Evolutionary conservation across 495 filamentous ascomycete species (phyloP).

Genomic region (Penicillium mononematosum): DNA sequence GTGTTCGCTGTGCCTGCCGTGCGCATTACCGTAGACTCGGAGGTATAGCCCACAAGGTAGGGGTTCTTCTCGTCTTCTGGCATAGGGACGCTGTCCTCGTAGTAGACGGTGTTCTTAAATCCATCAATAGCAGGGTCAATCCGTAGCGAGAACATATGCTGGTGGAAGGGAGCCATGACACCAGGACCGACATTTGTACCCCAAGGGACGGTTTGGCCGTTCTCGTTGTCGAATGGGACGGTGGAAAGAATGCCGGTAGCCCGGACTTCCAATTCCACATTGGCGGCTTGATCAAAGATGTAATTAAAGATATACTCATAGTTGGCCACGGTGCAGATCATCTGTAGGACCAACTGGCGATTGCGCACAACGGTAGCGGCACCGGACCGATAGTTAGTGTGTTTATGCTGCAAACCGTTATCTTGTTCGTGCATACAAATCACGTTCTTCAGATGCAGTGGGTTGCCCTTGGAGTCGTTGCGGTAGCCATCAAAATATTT

Average conservation of each 20-base stretch:
- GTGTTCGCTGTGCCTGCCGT: slow-evolving; percentile 64
- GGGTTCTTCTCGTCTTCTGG: slow-evolving; percentile 75
- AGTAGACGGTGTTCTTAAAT: slow-evolving; percentile 64
- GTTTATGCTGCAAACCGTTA: slow-evolving; percentile 63
- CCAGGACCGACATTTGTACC: slow-evolving; percentile 87
- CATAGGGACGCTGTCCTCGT: slow-evolving; percentile 71
- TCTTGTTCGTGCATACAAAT: slow-evolving; percentile 70
- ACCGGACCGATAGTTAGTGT: slow-evolving; percentile 64
- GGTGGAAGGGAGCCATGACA: slow-evolving; percentile 75
- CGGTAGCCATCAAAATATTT: slow-evolving; percentile 62
- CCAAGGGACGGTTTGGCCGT: slow-evolving; percentile 62
- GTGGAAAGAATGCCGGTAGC: slow-evolving; percentile 88
- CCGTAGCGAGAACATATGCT: slow-evolving; percentile 88
- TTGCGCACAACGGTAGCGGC: slow-evolving; percentile 59
- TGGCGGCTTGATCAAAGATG: slow-evolving; percentile 82
- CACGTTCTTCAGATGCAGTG: slow-evolving; percentile 55
- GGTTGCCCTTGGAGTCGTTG: slow-evolving; percentile 54
- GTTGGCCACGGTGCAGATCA: slow-evolving; percentile 76
- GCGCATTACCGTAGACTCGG: slow-evolving; percentile 58
- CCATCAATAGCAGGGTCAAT: slow-evolving; percentile 83
- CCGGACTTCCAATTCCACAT: slow-evolving; percentile 74
- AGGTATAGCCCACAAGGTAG: slow-evolving; percentile 72
- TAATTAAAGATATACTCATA: slow-evolving; percentile 86
- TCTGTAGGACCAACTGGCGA: slow-evolving; percentile 65
- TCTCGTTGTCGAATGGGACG: slow-evolving; percentile 65